Base-by-base conservation (phyloP, 176 grass and related monocot genomes). In the Dactylis glomerata region DNA sequence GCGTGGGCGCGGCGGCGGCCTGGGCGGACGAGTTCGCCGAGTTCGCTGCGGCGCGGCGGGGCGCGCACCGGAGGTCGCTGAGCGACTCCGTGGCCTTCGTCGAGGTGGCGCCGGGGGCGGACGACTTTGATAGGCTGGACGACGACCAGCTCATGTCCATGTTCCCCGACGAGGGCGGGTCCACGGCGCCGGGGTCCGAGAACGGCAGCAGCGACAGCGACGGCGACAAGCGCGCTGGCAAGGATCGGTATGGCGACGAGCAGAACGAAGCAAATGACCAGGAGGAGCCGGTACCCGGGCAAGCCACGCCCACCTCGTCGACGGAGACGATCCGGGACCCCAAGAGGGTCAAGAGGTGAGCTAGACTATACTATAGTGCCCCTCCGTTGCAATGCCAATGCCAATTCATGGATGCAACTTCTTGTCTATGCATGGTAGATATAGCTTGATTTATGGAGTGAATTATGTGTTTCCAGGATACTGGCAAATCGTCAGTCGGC, bases 101-200 rank as follows among this genome's bases (percentile, higher is more conserved):
- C 27, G 93, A 98, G 80, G 89, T 91, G 85, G 80, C 86, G 28
- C 85, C 89, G 14, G 61, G 30, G 10, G 10, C 75, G 0, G 84
- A 83, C 0, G 96, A 95, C 55, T 99, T 99, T 74, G 96, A 99
- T 84, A 40, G 91, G 36, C 91, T 99, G 26, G 96, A 99, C 26
- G 96, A 99, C 44, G 93, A 99, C 75, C 96, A 96, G 84, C 93
- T 99, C 87, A 90, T 96, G 89, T 96, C 93, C 82, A 99, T 99
- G 93, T 99, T 99, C 85, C 90, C 93, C 16, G 96, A 99, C 73
- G 91, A 87, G 24, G 80, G 75, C 13, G 78, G 73, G 8, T 52
- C 12, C 0, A 74, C 70, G 19, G 88, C 89, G 2, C 80, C 75
- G 9, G 84, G 77, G 54, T 81, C 77, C n/a, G 86, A 91, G 16